Evolutionary conservation across 805 yeast species (phyloP), one percentile per base, ranked within the genome.

Genomic region (Candida cerambycidarum): DNA sequence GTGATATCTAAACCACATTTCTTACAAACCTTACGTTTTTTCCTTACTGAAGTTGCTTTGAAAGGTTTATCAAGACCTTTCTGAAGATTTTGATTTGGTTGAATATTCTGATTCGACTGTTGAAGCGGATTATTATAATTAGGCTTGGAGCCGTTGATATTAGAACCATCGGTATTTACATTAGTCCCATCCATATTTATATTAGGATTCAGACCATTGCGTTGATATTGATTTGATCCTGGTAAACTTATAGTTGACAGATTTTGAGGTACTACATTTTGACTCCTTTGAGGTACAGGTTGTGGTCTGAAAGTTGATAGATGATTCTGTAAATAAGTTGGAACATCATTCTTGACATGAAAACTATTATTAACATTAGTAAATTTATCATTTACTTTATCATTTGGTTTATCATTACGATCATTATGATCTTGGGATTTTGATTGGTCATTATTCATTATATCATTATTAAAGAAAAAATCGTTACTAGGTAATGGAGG

Each of bases 1-100:
- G 68, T 67, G 32, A 70, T 70, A 25, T 62, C 67, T 24, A 58
- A 47, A 3, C 67, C 65, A 55, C 76, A 70, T 24, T 58, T 54
- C 14, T 56, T 56, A 51, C 76, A 70, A 5, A 51, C 44, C 52
- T 70, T 70, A 36, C 55, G 47, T 38, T 51, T 52, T 25, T 45
- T 47, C 19, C 50, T 38, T 30, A 43, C 30, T 32, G 38, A 42
- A 5, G 40, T 21, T 21, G 32, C 25, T 30, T 44, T 45, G 37
- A 44, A 44, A n/a, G 47, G 51, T 19, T 41, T 44, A 19, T 43
- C 47, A 5, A 41, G 39, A 13, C 34, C 8, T 21, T 23, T 24
- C 16, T 34, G 23, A 28, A 12, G 29, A 7, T 27, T 27, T 27
- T 27, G 29, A 21, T 28, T 9, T 19, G n/a, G n/a, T n/a, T n/a